Evolutionary conservation across 352 stramenopile species (phyloP).

Genomic region (Globisporangium megalacanthum): DNA sequence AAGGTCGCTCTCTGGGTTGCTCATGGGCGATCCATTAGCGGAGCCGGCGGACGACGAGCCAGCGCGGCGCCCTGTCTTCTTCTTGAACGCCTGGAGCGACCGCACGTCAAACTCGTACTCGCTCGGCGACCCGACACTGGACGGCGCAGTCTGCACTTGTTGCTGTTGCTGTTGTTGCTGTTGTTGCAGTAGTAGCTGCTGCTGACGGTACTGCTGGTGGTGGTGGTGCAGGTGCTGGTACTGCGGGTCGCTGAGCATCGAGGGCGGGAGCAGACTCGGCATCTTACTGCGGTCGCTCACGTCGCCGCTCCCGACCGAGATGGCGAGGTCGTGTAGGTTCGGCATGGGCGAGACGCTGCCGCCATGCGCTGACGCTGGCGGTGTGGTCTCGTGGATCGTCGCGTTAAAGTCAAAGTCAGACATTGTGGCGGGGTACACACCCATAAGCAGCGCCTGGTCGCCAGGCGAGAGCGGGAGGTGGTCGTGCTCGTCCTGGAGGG

Average conservation of each 20-base stretch:
- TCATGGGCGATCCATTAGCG: slow-evolving; percentile 36
- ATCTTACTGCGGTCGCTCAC: slow-evolving; percentile 24
- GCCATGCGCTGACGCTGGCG: slow-evolving; percentile 1
- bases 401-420: slow-evolving; percentile 61
- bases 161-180: slow-evolving; percentile 17
- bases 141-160: slow-evolving; percentile 15
- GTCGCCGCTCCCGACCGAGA: slow-evolving; percentile 7
- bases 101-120: slow-evolving; percentile 16
- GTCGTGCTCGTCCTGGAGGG: slow-evolving; percentile 21
- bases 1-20: slow-evolving; percentile 30
- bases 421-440: slow-evolving; percentile 50
- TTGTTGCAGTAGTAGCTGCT: slow-evolving; percentile 19
- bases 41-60: slow-evolving; percentile 21
- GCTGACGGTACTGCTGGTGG: slow-evolving; percentile 20
- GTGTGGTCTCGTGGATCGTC: slow-evolving; percentile 33
- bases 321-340: slow-evolving; percentile 12
- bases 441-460: slow-evolving; percentile 49
- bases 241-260: slow-evolving; percentile 21
- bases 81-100: slow-evolving; percentile 17
- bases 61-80: slow-evolving; percentile 6
- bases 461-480: slow-evolving; percentile 34
- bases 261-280: slow-evolving; percentile 19
- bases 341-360: slow-evolving; percentile 8
- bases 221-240: slow-evolving; percentile 20
- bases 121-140: slow-evolving; percentile 1